phyloP scores from a whole-genome alignment of 2,329 filamentous ascomycete genomes.

The Canariomyces notabilis region DNA sequence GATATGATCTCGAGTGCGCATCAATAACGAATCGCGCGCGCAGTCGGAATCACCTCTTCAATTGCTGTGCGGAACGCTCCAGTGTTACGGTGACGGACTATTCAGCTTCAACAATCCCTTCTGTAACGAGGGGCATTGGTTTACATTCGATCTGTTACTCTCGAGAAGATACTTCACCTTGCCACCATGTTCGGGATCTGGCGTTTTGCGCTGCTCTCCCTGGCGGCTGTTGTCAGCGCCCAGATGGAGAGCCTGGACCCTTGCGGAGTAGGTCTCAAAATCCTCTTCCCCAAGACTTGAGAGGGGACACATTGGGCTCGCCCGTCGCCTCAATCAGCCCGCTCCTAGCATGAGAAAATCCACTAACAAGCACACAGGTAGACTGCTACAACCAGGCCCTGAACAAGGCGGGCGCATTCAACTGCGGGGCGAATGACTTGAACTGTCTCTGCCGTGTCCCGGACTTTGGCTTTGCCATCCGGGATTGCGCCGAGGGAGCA shows the following conservation, averaged over 20 bases:
- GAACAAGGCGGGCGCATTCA: conserved; percentile 8
- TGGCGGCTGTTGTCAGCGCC: conserved; percentile 17
- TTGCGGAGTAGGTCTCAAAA: conserved; percentile 21
- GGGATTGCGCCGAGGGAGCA: conserved; percentile 19
- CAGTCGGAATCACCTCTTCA: no score
- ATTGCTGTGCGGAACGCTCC: no score
- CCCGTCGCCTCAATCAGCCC: neutral
- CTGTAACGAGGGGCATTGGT: no score
- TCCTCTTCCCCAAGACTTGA: neutral
- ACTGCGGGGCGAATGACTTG: conserved; percentile 16
- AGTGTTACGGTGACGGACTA: no score
- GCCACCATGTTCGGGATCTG: conserved; percentile 11
- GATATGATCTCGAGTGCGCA: no score
- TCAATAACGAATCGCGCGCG: no score
- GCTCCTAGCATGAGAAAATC: neutral
- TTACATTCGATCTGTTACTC: neutral
- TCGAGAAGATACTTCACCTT: neutral
- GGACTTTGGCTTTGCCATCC: conserved; percentile 18
- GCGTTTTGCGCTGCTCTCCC: conserved; percentile 11
- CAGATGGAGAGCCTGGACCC: conserved; percentile 15
- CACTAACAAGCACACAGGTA: conserved; percentile 19
- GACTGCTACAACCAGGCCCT: conserved; percentile 14
- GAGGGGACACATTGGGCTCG: neutral
- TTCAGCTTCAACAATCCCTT: no score
- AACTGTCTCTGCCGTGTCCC: conserved; percentile 24